Conservation (phyloP, 352 stramenopile species). For the Globisporangium echinulatum region DNA sequence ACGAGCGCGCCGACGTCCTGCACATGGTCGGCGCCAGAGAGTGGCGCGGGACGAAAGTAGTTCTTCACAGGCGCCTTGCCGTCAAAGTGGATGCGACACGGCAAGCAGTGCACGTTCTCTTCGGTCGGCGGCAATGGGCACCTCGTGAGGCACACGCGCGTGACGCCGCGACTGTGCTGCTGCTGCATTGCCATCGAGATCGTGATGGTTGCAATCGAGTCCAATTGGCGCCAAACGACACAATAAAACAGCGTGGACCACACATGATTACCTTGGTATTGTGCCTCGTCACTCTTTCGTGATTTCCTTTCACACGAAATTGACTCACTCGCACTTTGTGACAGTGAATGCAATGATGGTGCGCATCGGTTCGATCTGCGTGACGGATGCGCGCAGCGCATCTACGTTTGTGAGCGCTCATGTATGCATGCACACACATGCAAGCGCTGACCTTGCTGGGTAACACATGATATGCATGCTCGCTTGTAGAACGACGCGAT, state of each 20-base stretch:
- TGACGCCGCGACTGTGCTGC: conserved; percentile 3
- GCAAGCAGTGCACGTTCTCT: conserved; percentile 61
- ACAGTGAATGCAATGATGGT: conserved; percentile 3
- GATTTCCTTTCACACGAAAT: no score
- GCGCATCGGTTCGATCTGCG: neutral
- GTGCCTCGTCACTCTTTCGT: neutral
- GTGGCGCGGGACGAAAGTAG: conserved; percentile 55
- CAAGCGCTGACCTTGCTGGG: no score
- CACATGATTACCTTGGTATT: neutral
- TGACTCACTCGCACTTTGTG: neutral
- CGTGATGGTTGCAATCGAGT: neutral
- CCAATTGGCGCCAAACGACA: neutral
- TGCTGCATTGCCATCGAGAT: neutral
- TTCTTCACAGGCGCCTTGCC: conserved; percentile 59
- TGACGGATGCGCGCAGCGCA: neutral
- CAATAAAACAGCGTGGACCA: neutral
- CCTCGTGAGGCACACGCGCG: conserved; percentile 62
- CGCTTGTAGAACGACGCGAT: conserved; percentile 7
- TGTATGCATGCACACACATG: neutral
- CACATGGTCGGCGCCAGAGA: conserved; percentile 19
- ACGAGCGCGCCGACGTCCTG: conserved; percentile 21
- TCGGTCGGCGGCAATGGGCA: conserved; percentile 57
- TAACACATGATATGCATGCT: no score
- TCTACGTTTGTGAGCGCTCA: neutral
- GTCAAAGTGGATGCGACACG: conserved; percentile 67